A percentile compares a stretch with the other conserved stretches of the same genome.
Conservation (phyloP, 192 early-diverging fungal species). For the Entrophospora sp. region DNA sequence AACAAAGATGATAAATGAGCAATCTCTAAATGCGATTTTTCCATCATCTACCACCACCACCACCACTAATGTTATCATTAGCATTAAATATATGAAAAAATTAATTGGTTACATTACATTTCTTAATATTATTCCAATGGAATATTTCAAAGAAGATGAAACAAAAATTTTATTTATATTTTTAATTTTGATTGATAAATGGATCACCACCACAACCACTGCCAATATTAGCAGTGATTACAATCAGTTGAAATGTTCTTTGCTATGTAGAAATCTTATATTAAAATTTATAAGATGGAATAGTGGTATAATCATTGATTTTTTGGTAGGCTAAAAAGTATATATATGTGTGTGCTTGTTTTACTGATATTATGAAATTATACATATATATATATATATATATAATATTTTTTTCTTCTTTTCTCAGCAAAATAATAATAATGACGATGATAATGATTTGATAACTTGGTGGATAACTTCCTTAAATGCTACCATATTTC, state of each 20-base stretch:
- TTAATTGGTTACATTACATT: not conserved
- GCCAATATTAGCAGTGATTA: not conserved
- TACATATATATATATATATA: too few species aligned
- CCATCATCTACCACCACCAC: too few species aligned
- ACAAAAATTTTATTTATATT: not conserved
- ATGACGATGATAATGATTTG: not conserved
- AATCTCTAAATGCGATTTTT: too few species aligned
- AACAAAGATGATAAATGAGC: too few species aligned
- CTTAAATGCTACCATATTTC: not conserved
- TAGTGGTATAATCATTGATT: not conserved
- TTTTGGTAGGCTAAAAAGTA: too few species aligned
- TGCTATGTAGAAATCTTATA: not conserved
- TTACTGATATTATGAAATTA: too few species aligned
- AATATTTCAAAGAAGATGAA: conserved; percentile 14
- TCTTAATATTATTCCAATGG: not conserved
- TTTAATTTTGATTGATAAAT: conserved; percentile 3
- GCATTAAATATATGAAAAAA: not conserved
- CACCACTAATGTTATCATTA: too few species aligned
- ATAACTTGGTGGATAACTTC: conserved; percentile 9
- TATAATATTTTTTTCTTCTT: not conserved
- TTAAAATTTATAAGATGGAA: conserved; percentile 1
- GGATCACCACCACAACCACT: not conserved
- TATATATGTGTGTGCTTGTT: too few species aligned
- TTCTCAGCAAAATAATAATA: not conserved
- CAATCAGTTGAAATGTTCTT: not conserved